Conservation (phyloP, 2,329 filamentous ascomycete species). For the Grosmannia clavigera region DNA sequence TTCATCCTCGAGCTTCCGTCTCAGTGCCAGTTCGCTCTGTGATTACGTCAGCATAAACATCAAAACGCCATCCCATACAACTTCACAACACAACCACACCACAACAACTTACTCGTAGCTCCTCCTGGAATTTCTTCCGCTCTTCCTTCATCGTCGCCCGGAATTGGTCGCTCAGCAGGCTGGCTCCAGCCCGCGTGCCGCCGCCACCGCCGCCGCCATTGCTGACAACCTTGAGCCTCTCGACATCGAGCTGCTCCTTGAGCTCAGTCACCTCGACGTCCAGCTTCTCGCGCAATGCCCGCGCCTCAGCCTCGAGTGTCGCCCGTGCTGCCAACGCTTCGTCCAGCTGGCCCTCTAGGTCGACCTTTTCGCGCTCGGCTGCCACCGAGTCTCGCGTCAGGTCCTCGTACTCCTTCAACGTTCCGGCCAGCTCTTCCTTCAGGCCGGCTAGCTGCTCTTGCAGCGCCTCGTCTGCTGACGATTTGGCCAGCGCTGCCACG, state of each 20-base stretch:
- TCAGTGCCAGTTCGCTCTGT: conserved; percentile 37
- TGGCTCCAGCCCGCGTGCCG: conserved; percentile 30
- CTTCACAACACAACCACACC: background rate
- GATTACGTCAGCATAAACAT: conserved; percentile 16
- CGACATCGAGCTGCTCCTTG: conserved; percentile 39
- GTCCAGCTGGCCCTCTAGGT: conserved; percentile 30
- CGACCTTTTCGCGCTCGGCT: conserved; percentile 37
- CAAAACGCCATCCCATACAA: background rate
- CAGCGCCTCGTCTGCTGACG: conserved; percentile 32
- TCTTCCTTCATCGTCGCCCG: conserved; percentile 43
- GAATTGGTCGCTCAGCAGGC: conserved; percentile 44
- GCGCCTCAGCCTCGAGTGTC: conserved; percentile 27
- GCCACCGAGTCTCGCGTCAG: conserved; percentile 39
- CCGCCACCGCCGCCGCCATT: conserved; percentile 21
- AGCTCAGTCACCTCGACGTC: conserved; percentile 31
- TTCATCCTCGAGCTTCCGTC: conserved; percentile 39
- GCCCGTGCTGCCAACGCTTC: conserved; percentile 23
- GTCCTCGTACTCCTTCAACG: conserved; percentile 39
- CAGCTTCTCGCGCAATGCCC: conserved; percentile 23
- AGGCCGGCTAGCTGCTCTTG: conserved; percentile 36
- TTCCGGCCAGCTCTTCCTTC: conserved; percentile 35
- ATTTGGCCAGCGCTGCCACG: conserved; percentile 39
- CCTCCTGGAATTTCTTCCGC: conserved; percentile 44
- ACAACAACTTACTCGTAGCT: conserved; percentile 30
- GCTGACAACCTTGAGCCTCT: conserved; percentile 28